phyloP scores from a whole-genome alignment of 305 asterid species.

The Solanum aculeatissimum region DNA sequence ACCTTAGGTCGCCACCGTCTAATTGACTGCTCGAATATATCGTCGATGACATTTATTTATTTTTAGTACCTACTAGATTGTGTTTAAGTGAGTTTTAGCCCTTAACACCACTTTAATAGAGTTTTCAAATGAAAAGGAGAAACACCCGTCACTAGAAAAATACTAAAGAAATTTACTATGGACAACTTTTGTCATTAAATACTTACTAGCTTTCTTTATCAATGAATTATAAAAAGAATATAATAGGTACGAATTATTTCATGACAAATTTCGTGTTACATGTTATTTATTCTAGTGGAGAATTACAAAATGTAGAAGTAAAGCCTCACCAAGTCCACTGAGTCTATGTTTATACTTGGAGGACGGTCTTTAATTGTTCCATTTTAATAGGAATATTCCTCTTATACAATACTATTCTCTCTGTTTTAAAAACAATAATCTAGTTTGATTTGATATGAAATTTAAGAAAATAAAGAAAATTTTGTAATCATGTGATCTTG shows the following conservation, averaged over 20 bases:
- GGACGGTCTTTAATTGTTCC: too few relatives aligned
- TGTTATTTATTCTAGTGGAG: background rate
- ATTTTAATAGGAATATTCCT: too few relatives aligned
- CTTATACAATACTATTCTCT: too few relatives aligned
- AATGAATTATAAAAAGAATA: background rate
- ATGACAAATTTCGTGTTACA: background rate
- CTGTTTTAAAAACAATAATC: too few relatives aligned
- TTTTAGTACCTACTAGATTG: background rate
- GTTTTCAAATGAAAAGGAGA: background rate
- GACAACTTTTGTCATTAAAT: background rate
- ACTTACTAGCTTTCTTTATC: background rate
- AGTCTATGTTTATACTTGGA: too few relatives aligned
- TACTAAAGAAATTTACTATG: background rate
- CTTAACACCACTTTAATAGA: background rate
- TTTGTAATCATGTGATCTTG: too few relatives aligned
- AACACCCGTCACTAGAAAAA: background rate
- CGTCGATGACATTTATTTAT: background rate
- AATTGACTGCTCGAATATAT: background rate
- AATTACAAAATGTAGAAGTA: background rate
- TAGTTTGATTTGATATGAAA: too few relatives aligned
- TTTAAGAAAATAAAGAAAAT: too few relatives aligned
- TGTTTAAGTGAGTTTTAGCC: too few relatives aligned
- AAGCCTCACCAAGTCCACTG: too few relatives aligned
- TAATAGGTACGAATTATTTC: background rate
- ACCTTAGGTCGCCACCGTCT: slow-evolving; percentile 9